Conservation (phyloP, 495 filamentous ascomycete species). For the Daldinia loculata region DNA sequence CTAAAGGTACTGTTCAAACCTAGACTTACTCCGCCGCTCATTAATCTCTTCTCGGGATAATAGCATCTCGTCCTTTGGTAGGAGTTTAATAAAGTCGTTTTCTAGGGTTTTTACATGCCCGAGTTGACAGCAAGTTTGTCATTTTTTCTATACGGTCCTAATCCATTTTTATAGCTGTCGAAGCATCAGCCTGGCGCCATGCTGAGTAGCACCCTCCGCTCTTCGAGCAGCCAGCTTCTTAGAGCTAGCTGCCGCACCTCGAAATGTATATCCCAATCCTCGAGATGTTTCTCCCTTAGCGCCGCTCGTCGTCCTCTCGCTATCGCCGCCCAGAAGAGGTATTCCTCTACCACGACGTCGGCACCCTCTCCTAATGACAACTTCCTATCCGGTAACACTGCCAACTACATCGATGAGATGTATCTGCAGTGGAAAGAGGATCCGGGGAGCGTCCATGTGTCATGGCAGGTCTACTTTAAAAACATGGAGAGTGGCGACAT, state of each 20-base stretch:
- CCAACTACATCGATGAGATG: slow-evolving; percentile 99
- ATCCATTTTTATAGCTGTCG: slow-evolving; percentile 37
- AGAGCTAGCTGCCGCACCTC: slow-evolving; percentile 58
- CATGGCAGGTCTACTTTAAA: slow-evolving; percentile 99
- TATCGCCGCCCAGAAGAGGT: slow-evolving; percentile 57
- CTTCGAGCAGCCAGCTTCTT: slow-evolving; percentile 61
- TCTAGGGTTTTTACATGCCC: slow-evolving; percentile 28
- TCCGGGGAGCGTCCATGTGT: slow-evolving; percentile 91
- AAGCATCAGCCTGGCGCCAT: slow-evolving; percentile 53
- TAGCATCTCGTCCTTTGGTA: slow-evolving; percentile 37
- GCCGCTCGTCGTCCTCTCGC: slow-evolving; percentile 61
- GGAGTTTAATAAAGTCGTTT: slow-evolving; percentile 39
- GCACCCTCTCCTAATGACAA: slow-evolving; percentile 79
- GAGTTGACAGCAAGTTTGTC: slow-evolving; percentile 24
- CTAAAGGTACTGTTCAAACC: slow-evolving; percentile 28
- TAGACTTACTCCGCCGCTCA: slow-evolving; percentile 65
- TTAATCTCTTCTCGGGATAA: slow-evolving; percentile 44
- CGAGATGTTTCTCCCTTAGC: slow-evolving; percentile 49
- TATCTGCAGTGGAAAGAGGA: slow-evolving; percentile 97
- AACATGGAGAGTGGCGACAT: slow-evolving; percentile 99
- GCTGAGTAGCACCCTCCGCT: slow-evolving; percentile 62
- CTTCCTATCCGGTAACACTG: slow-evolving; percentile 92
- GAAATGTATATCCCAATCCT: slow-evolving; percentile 57
- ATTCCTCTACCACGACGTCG: slow-evolving; percentile 55
- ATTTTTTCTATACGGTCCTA: slow-evolving; percentile 30